Percentiles rank a stretch among this genome's conserved stretches.
phyloP scores from a whole-genome alignment of 306 rosid genomes.

The Prosopis cineraria region DNA sequence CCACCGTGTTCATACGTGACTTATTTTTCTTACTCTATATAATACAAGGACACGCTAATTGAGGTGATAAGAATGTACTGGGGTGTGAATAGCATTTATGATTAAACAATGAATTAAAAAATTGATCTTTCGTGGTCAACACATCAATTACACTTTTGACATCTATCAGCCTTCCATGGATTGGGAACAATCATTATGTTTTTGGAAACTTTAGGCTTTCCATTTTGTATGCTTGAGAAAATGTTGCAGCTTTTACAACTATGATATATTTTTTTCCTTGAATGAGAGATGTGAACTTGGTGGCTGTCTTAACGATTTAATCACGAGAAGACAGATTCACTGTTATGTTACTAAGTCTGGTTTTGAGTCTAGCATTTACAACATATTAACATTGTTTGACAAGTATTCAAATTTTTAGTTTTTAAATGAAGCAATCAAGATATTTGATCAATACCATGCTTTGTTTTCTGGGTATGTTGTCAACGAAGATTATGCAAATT shows the following conservation, averaged over 20 bases:
- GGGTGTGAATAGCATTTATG: too few species aligned
- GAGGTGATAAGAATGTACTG: too few species aligned
- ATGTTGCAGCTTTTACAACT: background rate
- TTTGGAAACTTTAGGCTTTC: background rate
- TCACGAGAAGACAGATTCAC: slow-evolving; percentile 66
- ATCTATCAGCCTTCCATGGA: background rate
- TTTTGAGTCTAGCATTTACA: slow-evolving; percentile 56
- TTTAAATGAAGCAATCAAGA: slow-evolving; percentile 52
- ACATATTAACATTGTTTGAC: slow-evolving; percentile 70
- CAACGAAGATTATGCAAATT: slow-evolving; percentile 46
- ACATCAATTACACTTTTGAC: background rate
- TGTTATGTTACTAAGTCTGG: slow-evolving; percentile 60
- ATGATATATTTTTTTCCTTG: too few species aligned
- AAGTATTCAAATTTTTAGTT: slow-evolving; percentile 72
- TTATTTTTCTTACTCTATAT: too few species aligned
- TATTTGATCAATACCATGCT: slow-evolving; percentile 60
- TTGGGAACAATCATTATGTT: background rate
- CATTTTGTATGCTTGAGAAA: background rate
- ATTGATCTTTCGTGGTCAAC: too few species aligned
- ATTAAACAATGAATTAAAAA: too few species aligned
- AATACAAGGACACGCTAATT: too few species aligned
- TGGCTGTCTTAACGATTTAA: slow-evolving; percentile 40
- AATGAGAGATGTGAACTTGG: slow-evolving; percentile 17
- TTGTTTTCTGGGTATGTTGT: slow-evolving; percentile 77
- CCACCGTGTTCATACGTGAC: too few species aligned